Base-by-base conservation (phyloP, 768 basidiomycete species). In the Termitomyces sp. region DNA sequence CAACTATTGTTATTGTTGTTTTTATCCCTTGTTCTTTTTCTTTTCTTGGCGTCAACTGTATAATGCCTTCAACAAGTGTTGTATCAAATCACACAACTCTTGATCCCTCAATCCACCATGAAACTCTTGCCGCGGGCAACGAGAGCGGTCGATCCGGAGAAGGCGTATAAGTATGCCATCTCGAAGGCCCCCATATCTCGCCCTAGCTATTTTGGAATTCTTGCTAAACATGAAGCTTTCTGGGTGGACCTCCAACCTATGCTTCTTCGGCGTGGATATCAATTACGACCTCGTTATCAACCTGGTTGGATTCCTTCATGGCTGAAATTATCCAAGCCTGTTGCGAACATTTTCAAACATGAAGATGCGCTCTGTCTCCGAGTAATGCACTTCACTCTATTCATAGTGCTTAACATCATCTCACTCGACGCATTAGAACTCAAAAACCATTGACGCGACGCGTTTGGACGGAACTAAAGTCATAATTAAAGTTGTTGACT, bases 241-340 rank as follows among this genome's bases (percentile, higher is more conserved):
- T 56, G 55, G 47, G 55, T 49, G 7, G 10, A 24, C 13, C 36
- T 39, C 42, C 47, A 49, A 26, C 37, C 47, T 33, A 48, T 55
- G 54, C 57, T 55, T 34, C 36, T 47, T 41, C 39, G 4, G 39
- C n/a, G 39, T 20, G 51, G 56, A 18, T 57, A 54, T 39, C 26
- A 58, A 20, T 53, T 55, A 4, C 45, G 52, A 39, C 36, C 56
- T 20, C 42, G 52, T 36, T 59, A 53, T 42, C 44, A 42, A 18
- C 57, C 44, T 36, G 36, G 13, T 15, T 58, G 57, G 26, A 68
- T 55, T 4, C 61, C 33, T 3, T 28, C 33, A 8, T 57, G 50
- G 56, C n/a, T 41, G 10, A 51, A 51, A 16, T 50, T 2, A 15
- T 24, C 33, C 8, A 50, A 16, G 16, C 22, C 6, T 16, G 8